Conservation (phyloP, 305 asterid genomes). For the Solanum hybrid region DNA sequence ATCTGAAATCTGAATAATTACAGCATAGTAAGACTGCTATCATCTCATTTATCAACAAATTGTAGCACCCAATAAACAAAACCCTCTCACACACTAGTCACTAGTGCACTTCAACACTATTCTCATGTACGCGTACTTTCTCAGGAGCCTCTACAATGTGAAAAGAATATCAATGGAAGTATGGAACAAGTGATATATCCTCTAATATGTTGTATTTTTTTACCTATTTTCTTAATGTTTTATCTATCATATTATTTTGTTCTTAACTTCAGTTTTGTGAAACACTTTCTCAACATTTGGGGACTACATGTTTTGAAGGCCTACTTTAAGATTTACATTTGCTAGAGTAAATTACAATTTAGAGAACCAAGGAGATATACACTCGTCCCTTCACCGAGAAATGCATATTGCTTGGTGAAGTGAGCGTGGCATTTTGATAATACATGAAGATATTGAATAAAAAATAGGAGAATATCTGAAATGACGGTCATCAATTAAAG, state of each 20-base stretch:
- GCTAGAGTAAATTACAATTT: neutral
- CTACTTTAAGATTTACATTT: neutral
- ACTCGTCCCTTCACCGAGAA: neutral
- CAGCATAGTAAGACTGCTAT: neutral
- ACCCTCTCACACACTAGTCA: neutral
- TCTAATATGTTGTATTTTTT: neutral
- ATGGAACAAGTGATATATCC: neutral
- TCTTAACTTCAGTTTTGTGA: neutral
- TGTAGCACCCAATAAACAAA: neutral
- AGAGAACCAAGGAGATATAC: neutral
- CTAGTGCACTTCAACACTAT: neutral
- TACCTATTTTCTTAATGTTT: neutral
- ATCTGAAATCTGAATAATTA: slow-evolving; percentile 57
- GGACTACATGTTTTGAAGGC: neutral
- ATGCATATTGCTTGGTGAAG: neutral
- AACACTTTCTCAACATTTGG: neutral
- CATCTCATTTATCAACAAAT: neutral
- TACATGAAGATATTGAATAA: neutral
- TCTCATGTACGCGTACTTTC: neutral
- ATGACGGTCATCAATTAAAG: neutral
- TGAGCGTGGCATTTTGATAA: neutral
- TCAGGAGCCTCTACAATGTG: slow-evolving; percentile 3
- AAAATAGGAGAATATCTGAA: neutral
- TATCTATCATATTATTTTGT: neutral
- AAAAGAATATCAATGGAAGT: neutral